phyloP scores from a whole-genome alignment of 257 asterid species.

The Petrea volubilis region DNA sequence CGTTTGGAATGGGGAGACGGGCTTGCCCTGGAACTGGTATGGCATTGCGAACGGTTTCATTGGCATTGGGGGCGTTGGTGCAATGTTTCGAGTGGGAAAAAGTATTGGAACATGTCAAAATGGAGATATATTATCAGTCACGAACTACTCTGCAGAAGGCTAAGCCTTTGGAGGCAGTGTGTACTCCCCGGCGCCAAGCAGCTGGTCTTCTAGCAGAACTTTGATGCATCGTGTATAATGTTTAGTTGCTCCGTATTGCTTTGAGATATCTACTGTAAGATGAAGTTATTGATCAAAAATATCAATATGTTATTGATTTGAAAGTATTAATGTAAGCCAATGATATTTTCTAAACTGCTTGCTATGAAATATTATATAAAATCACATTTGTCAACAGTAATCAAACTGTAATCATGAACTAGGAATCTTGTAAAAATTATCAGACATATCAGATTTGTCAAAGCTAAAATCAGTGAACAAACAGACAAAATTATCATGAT shows the following conservation, averaged over 20 bases:
- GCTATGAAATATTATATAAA: too few species aligned
- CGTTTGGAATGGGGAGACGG: constrained; percentile 65
- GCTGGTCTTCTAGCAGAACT: constrained; percentile 31
- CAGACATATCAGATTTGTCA: too few species aligned
- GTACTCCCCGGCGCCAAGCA: constrained; percentile 31
- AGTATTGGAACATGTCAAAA: constrained; percentile 6
- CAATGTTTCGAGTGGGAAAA: constrained; percentile 65
- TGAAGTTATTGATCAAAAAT: not conserved
- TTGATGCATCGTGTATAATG: not conserved
- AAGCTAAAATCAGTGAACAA: too few species aligned
- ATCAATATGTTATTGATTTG: not conserved
- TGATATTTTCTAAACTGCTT: too few species aligned
- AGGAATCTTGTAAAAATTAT: too few species aligned
- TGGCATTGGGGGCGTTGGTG: constrained; percentile 49
- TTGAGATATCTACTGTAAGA: not conserved
- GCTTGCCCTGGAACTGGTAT: constrained; percentile 54
- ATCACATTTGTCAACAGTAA: too few species aligned
- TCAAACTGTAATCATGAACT: too few species aligned
- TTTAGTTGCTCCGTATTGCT: not conserved
- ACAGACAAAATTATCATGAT: not conserved
- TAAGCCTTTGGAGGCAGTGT: constrained; percentile 46
- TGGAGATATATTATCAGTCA: constrained; percentile 16
- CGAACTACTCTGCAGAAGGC: constrained; percentile 28
- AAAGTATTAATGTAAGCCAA: too few species aligned
- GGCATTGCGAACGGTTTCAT: constrained; percentile 40